Percentiles rank a stretch among this genome's conserved stretches.
Evolutionary conservation across 495 filamentous ascomycete genomes (phyloP).

Genomic region (Trypethelium eluteriae): DNA sequence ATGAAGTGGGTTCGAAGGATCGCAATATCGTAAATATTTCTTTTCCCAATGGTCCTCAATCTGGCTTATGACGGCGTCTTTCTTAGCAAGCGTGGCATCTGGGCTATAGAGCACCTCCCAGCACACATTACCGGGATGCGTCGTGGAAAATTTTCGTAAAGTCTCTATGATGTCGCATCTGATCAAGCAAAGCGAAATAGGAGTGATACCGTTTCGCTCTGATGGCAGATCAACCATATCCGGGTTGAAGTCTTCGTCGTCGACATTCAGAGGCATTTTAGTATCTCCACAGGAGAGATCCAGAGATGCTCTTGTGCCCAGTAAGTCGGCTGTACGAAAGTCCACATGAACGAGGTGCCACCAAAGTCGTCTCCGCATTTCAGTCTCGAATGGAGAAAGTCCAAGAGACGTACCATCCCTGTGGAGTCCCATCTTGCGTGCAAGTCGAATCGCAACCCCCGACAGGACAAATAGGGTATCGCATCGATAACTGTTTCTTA

Average conservation of each 20-base stretch:
- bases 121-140: too few species aligned
- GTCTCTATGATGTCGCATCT: conserved; percentile 29
- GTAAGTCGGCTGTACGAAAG: conserved; percentile 1
- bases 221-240: conserved; percentile 52
- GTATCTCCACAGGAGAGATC: conserved; percentile 43
- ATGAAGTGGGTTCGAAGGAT: too few species aligned
- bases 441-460: conserved; percentile 39
- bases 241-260: conserved; percentile 67
- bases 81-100: too few species aligned
- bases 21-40: too few species aligned
- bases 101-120: too few species aligned
- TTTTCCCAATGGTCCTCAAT: too few species aligned
- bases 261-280: conserved; percentile 51
- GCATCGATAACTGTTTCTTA: too few species aligned
- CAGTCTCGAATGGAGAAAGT: conserved; percentile 30
- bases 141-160: too few species aligned
- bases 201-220: conserved; percentile 52
- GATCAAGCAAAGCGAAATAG: conserved; percentile 70
- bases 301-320: background rate
- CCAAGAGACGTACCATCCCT: conserved; percentile 24
- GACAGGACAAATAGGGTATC: too few species aligned
- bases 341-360: conserved; percentile 32
- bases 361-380: conserved; percentile 36
- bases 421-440: conserved; percentile 41
- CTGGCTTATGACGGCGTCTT: too few species aligned